These are phyloP conservation scores for Trypanosomatidae sp. DNA, from an alignment of 208 protist species.

Conservation along the genomic window DNA sequence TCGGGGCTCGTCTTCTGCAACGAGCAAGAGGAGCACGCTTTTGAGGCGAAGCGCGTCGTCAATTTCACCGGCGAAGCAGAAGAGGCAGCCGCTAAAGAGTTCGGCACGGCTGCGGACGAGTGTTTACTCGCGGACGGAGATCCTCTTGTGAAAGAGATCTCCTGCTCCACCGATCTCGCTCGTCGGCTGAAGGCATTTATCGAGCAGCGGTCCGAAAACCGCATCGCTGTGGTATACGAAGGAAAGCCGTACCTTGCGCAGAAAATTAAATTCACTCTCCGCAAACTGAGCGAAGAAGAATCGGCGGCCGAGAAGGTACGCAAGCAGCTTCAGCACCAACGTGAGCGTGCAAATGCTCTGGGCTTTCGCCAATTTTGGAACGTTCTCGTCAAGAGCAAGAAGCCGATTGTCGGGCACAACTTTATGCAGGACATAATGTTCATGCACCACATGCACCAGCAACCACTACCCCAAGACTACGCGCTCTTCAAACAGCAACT, in stretches of 20 bases:
- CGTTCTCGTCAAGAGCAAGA: constrained; percentile 51
- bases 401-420: constrained; percentile 80
- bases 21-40: constrained; percentile 29
- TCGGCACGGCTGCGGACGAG: constrained; percentile 3
- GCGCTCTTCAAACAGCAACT: constrained; percentile 45
- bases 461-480: constrained; percentile 42
- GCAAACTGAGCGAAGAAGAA: constrained; percentile 8
- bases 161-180: constrained; percentile 11
- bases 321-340: constrained; percentile 5
- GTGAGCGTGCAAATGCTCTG: constrained; percentile 14
- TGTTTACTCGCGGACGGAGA: background rate
- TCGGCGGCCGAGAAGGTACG: constrained; percentile 7
- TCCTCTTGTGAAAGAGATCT: background rate
- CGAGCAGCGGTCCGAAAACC: constrained; percentile 6
- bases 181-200: constrained; percentile 2
- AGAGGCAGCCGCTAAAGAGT: background rate
- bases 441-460: constrained; percentile 79
- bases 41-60: background rate
- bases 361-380: constrained; percentile 78
- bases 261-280: constrained; percentile 29
- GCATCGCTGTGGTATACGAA: constrained; percentile 2
- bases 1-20: constrained; percentile 51
- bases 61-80: constrained; percentile 5
- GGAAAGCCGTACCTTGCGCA: constrained; percentile 27
- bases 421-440: constrained; percentile 86